These are phyloP conservation scores for Naganishia sp. DNA, from an alignment of 1,284 basidiomycete genomes.

Conservation along the genomic window DNA sequence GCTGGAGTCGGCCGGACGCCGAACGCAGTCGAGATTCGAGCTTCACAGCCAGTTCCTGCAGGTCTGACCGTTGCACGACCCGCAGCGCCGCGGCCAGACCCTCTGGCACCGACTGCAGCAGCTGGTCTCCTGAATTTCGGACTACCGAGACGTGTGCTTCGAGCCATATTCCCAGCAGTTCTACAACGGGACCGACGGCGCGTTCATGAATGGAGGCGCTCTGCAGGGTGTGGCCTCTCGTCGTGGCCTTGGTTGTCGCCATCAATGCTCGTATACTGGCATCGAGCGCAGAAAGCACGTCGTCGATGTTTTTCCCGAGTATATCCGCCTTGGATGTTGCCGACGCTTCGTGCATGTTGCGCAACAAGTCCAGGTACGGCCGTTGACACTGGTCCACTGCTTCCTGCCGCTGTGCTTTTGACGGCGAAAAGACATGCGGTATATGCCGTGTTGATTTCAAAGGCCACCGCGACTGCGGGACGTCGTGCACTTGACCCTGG, in stretches of 20 bases:
- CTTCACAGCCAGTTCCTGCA: slow-evolving; percentile 1
- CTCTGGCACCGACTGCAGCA: background rate
- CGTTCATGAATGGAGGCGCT: background rate
- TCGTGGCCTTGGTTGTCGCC: background rate
- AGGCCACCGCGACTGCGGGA: slow-evolving; percentile 19
- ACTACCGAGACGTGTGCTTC: background rate
- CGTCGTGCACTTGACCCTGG: background rate
- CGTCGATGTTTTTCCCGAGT: background rate
- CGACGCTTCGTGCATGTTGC: no score
- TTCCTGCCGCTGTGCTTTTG: slow-evolving; percentile 1
- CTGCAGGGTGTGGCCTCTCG: background rate
- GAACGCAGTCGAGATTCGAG: background rate
- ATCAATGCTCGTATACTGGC: slow-evolving; percentile 1
- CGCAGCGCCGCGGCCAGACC: slow-evolving; percentile 12
- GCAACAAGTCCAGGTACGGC: background rate
- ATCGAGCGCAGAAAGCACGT: slow-evolving; percentile 5
- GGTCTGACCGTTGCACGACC: background rate
- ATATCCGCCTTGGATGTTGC: background rate
- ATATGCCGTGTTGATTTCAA: background rate
- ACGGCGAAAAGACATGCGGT: slow-evolving; percentile 5
- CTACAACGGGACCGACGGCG: background rate
- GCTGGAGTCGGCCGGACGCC: no score
- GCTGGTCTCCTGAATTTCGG: background rate
- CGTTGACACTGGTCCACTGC: slow-evolving; percentile 2
- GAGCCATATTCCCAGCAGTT: slow-evolving; percentile 3